Conservation (phyloP, 2,329 filamentous ascomycete genomes). For the Chalaropsis thielavioides region DNA sequence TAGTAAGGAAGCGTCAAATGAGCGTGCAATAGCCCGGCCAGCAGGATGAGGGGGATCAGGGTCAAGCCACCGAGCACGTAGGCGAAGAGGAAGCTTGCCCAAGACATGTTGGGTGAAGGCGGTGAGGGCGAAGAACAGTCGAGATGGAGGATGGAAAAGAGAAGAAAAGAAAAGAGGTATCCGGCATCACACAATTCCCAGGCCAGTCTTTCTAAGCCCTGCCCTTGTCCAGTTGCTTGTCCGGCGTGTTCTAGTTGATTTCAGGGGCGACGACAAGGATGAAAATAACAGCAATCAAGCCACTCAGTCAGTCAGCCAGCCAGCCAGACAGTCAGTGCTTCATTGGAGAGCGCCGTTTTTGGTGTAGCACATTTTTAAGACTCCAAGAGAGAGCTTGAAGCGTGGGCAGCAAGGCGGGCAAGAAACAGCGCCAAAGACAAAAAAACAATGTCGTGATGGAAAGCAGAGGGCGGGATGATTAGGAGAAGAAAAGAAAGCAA, state of each 20-base stretch:
- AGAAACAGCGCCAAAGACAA: neutral
- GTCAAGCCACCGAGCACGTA: slow-evolving; percentile 82
- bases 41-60: slow-evolving; percentile 60
- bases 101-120: slow-evolving; percentile 31
- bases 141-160: neutral
- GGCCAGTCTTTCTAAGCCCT: neutral
- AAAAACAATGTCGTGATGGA: neutral
- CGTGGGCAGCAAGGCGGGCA: neutral
- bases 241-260: neutral
- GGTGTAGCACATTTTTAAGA: slow-evolving; percentile 4
- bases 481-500: too few relatives aligned
- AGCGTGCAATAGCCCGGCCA: slow-evolving; percentile 47
- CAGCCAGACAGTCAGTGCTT: slow-evolving; percentile 3
- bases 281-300: neutral
- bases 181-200: slow-evolving; percentile 1
- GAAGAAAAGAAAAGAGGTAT: slow-evolving; percentile 13
- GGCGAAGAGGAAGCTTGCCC: slow-evolving; percentile 49
- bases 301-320: neutral
- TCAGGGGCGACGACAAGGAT: slow-evolving; percentile 5
- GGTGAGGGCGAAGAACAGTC: neutral
- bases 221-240: neutral
- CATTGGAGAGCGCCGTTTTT: slow-evolving; percentile 5
- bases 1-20: slow-evolving; percentile 52
- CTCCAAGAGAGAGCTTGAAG: neutral
- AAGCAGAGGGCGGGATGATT: neutral